Evolutionary conservation across 805 yeast species (phyloP), one percentile per base, ranked within the genome.

Genomic region (Starmerella sirachaensis): DNA sequence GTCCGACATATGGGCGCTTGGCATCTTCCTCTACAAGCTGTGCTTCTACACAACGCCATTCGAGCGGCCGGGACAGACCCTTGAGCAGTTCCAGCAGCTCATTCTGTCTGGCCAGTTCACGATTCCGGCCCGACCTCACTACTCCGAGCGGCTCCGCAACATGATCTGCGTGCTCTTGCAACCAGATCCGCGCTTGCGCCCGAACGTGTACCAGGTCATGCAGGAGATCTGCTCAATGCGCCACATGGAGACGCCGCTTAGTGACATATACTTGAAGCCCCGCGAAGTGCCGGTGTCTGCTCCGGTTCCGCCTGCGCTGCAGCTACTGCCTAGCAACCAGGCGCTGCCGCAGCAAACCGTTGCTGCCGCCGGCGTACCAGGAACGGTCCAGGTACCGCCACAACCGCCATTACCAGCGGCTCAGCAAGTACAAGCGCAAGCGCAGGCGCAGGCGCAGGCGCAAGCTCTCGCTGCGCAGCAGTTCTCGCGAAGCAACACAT

Each of bases 1-100:
- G 58, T 69, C 88, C 6, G 98, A 88, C 60, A 81, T 88, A 33
- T 88, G 98, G 98, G 98, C 98, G 0, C 62, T 88, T 33, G 98
- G 98, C 9, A 78, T 91, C 22, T 82, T 91, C 45, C 65, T 91
- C 35, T 88, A 82, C 65, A 88, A 88, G 56, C 64, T 88, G 44
- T 78, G 94, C 60, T 88, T 80, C 61, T 88, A 83, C 59, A 86
- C 80, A 1, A 88, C 98, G 1, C 98, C 98, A 1, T 88, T 91
- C 58, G 98, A 88, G 59, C 54, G 55, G 31, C 76, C 79, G 29
- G 83, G 84, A 27, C 50, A 47, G 42, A 46, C 50, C 16, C 32
- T 40, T 29, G 50, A 46, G 37, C 50, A 47, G 43, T 42, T 47
- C 37, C 94, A 83, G 47, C 67, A 83, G 50, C 94, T 94, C 4